These are phyloP conservation scores for Crucihimalaya himalaica DNA, from an alignment of 345 rosid genomes.

Conservation along the genomic window DNA sequence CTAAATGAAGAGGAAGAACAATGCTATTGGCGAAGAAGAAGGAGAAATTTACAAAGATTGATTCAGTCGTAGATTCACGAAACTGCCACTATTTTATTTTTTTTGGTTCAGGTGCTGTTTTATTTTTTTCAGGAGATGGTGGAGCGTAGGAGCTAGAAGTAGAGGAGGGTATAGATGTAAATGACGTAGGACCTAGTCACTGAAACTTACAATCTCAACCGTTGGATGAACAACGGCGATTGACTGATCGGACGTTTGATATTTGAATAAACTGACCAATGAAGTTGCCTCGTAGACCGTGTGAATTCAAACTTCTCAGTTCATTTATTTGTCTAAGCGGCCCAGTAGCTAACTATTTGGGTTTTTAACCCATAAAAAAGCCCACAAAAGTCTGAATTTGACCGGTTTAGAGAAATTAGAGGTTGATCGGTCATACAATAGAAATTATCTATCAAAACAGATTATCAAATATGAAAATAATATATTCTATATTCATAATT, in stretches of 20 bases:
- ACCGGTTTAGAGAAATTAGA: no score
- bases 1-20: no score
- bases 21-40: background rate
- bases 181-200: slow-evolving; percentile 23
- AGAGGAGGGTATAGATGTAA: slow-evolving; percentile 27
- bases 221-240: slow-evolving; percentile 30
- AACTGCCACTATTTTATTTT: slow-evolving; percentile 31
- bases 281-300: slow-evolving; percentile 38
- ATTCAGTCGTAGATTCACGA: slow-evolving; percentile 19
- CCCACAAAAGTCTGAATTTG: background rate
- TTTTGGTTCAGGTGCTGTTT: slow-evolving; percentile 7
- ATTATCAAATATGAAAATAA: no score
- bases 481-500: no score
- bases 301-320: slow-evolving; percentile 29
- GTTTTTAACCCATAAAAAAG: background rate
- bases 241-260: slow-evolving; percentile 30
- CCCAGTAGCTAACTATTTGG: background rate
- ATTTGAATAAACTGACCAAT: slow-evolving; percentile 31
- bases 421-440: no score
- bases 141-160: slow-evolving; percentile 24
- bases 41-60: slow-evolving; percentile 11
- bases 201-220: background rate
- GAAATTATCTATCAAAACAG: no score
- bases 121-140: background rate
- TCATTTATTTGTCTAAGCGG: background rate